Base-by-base conservation (phyloP, 495 filamentous ascomycete genomes). In the Podospora appendiculata region DNA sequence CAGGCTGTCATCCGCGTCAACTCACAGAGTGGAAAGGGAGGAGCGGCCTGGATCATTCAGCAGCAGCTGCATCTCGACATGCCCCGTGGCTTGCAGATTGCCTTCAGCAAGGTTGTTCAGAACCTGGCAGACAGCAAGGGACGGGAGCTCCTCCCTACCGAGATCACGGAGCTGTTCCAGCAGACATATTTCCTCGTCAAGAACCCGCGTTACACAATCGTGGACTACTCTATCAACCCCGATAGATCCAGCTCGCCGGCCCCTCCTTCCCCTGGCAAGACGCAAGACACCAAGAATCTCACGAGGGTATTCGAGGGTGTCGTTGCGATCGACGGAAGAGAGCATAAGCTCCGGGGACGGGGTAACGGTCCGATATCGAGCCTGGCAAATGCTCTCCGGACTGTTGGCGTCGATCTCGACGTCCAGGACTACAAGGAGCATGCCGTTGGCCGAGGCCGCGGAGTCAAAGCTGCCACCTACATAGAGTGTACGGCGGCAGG, bases 1-100 rank as follows among this genome's bases (percentile, higher is more conserved):
- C 91, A 96, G 70, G 92, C 92, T 40, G 87, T 96, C 66, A 98
- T 98, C 67, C 88, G 92, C 33, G 93, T 97, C 77, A 98, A 97
- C 70, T 92, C 87, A 18, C 93, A 98, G 65, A 88, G 83, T 54
- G 93, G 93, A 49, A 98, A 98, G 72, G 93, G 91, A 50, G 93
- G 93, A 57, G 86, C 89, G 52, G 92, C 93, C 40, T 97, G 89
- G 90, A 84, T 96, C 58, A 91, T 98, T 65, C 83, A 89, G 63
- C 86, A 87, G 44, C 81, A 83, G 44, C 79, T 97, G 53, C 82
- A 96, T 60, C 87, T 97, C 56, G 93, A 96, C 70, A 79, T 97
- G 55, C 93, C 93, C 5, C 89, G 93, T 60, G 88, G 89, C 18
- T 76, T 98, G 45, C 93, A 98, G 69, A 78, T 96, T 57, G 92